Percentiles rank a stretch among this genome's conserved stretches.
These are phyloP conservation scores for Claviceps lovelessii DNA, from an alignment of 2,329 filamentous ascomycete species.

Conservation along the genomic window DNA sequence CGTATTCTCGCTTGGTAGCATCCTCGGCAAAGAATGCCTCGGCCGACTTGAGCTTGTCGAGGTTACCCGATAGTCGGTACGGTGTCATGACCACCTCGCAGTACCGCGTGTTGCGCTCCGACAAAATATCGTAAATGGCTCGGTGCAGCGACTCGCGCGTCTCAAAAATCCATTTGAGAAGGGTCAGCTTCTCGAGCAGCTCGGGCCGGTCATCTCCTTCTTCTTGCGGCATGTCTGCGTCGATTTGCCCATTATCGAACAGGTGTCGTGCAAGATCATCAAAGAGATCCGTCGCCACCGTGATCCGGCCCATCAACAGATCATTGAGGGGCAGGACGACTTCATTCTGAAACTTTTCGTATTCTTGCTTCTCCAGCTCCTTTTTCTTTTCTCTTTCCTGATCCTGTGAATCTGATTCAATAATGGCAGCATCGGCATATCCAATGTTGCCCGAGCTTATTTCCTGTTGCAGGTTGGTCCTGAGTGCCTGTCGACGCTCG, in stretches of 20 bases:
- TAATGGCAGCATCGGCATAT: constrained; percentile 69
- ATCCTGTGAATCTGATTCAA: constrained; percentile 59
- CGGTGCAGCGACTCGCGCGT: constrained; percentile 77
- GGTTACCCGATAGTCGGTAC: constrained; percentile 60
- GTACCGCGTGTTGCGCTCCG: constrained; percentile 76
- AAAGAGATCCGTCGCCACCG: constrained; percentile 61
- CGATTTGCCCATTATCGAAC: constrained; percentile 47
- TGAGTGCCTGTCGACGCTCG: constrained; percentile 48
- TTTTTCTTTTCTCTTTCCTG: constrained; percentile 58
- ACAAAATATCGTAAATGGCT: constrained; percentile 70
- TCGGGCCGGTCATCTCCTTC: constrained; percentile 93
- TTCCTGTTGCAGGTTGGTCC: constrained; percentile 62
- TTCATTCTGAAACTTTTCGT: constrained; percentile 68
- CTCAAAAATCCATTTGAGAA: constrained; percentile 95
- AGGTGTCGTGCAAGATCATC: constrained; percentile 58
- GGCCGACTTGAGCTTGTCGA: constrained; percentile 66
- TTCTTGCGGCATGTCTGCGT: constrained; percentile 76
- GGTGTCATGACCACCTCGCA: constrained; percentile 70
- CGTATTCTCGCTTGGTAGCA: constrained; percentile 53
- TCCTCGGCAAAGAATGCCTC: constrained; percentile 74
- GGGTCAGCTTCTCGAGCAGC: constrained; percentile 80
- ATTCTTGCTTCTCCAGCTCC: constrained; percentile 62
- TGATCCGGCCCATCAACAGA: constrained; percentile 61
- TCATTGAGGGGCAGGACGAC: constrained; percentile 78
- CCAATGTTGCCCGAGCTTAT: constrained; percentile 65